Conservation (phyloP, 805 yeast genomes). For the Yamadazyma sp. region DNA sequence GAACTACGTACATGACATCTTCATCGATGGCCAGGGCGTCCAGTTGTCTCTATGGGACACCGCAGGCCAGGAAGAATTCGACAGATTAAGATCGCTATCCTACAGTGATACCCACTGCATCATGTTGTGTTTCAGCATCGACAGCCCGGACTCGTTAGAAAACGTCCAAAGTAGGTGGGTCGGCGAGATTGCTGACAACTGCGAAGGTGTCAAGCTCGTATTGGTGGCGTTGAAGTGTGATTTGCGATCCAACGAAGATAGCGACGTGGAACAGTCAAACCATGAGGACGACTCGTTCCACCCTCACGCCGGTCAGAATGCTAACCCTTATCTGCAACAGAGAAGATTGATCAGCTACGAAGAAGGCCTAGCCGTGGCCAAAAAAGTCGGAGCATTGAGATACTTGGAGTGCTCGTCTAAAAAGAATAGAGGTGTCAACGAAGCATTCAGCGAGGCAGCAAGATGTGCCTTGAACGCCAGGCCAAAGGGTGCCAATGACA, state of each 20-base stretch:
- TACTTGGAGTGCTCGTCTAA: conserved; percentile 97
- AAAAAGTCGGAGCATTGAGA: conserved; percentile 88
- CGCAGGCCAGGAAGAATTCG: conserved; percentile 98
- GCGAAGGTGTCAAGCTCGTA: conserved; percentile 93
- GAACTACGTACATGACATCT: conserved; percentile 94
- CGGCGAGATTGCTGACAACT: conserved; percentile 93
- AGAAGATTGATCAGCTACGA: conserved; percentile 77
- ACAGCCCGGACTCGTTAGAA: conserved; percentile 89
- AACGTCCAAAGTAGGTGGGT: conserved; percentile 97
- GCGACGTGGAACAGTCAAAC: conserved; percentile 34
- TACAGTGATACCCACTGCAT: conserved; percentile 96
- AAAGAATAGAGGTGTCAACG: conserved; percentile 96
- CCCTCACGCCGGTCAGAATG: conserved; percentile 38
- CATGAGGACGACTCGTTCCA: conserved; percentile 26
- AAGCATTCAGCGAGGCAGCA: conserved; percentile 98
- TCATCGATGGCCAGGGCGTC: conserved; percentile 89
- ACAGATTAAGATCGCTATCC: conserved; percentile 85
- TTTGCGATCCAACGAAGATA: conserved; percentile 67
- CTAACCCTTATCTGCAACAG: conserved; percentile 30
- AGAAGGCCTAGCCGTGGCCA: conserved; percentile 91
- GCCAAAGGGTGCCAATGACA: conserved; percentile 64
- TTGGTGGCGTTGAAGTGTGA: conserved; percentile 95
- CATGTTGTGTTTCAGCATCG: conserved; percentile 94
- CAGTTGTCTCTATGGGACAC: conserved; percentile 97
- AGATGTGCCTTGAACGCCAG: conserved; percentile 91